Percentiles rank a stretch among this genome's conserved stretches.
These are phyloP conservation scores for Apophysomyces sp. DNA, from an alignment of 371 early-diverging fungal species.

Conservation along the genomic window DNA sequence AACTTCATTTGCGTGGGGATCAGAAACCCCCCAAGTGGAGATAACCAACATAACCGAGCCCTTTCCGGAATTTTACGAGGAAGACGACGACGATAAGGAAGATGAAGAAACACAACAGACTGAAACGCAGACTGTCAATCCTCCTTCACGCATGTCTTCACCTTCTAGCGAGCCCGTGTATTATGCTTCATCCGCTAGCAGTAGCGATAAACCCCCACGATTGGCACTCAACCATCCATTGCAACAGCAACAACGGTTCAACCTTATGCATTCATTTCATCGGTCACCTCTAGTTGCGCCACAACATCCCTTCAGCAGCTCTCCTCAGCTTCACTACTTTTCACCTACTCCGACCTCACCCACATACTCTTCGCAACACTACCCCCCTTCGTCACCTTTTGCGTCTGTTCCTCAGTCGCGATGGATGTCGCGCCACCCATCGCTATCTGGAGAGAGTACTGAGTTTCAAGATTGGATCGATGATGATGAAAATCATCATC, in stretches of 20 bases:
- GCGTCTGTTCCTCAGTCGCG: not conserved
- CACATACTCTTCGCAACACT: constrained; percentile 5
- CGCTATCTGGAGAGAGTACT: not conserved
- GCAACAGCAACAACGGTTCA: constrained; percentile 39
- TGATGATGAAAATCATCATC: constrained; percentile 29
- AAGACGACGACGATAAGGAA: constrained; percentile 26
- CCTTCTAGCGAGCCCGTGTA: constrained; percentile 8
- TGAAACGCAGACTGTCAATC: not conserved
- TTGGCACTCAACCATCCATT: constrained; percentile 15
- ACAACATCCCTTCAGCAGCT: constrained; percentile 43
- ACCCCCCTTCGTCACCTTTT: not conserved
- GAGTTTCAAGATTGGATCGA: constrained; percentile 46
- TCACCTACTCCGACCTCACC: constrained; percentile 20
- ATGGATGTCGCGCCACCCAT: not conserved
- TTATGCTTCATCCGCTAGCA: not conserved
- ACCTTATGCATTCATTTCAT: constrained; percentile 46
- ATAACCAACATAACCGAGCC: constrained; percentile 86
- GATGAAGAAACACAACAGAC: constrained; percentile 3
- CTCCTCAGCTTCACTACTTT: constrained; percentile 8
- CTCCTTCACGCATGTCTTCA: not conserved
- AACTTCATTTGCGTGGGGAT: constrained; percentile 82
- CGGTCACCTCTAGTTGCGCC: constrained; percentile 53
- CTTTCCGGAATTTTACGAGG: constrained; percentile 84
- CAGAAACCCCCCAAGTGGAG: constrained; percentile 77
- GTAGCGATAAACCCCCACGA: constrained; percentile 1